These are phyloP conservation scores for Fusarium udum DNA, from an alignment of 2,329 filamentous ascomycete species.

Conservation along the genomic window DNA sequence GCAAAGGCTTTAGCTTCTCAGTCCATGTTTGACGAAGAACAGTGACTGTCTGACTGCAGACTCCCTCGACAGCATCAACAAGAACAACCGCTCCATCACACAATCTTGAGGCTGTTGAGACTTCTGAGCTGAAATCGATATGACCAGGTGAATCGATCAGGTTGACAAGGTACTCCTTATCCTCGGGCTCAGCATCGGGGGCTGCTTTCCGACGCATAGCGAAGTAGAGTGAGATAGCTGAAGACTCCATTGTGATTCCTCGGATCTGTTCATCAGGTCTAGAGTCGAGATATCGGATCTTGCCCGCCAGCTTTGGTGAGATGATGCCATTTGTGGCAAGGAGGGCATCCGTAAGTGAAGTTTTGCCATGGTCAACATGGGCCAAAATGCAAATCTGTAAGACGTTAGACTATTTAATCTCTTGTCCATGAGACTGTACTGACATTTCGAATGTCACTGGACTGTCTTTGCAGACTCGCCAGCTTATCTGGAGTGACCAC, in stretches of 20 bases:
- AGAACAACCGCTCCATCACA: constrained; percentile 95
- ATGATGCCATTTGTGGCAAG: constrained; percentile 99
- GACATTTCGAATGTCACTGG: constrained; percentile 93
- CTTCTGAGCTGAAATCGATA: constrained; percentile 98
- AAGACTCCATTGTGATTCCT: constrained; percentile 99
- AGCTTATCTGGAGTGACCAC: constrained; percentile 91
- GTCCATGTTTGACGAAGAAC: constrained; percentile 95
- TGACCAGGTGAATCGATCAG: constrained; percentile 97
- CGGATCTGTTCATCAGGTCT: constrained; percentile 94
- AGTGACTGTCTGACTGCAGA: constrained; percentile 98
- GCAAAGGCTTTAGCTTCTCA: constrained; percentile 91
- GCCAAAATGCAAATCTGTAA: constrained; percentile 89
- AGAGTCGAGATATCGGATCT: constrained; percentile 97
- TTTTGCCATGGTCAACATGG: constrained; percentile 98
- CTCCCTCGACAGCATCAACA: constrained; percentile 96
- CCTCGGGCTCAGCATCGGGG: constrained; percentile 73
- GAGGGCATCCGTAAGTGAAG: constrained; percentile 92
- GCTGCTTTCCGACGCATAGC: constrained; percentile 82
- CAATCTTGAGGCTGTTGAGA: constrained; percentile 91
- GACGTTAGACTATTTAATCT: not conserved
- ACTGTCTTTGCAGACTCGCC: constrained; percentile 85
- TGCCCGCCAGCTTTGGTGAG: constrained; percentile 94
- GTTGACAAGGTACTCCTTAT: constrained; percentile 95
- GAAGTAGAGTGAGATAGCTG: constrained; percentile 95
- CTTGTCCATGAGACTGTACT: constrained; percentile 42